Percentiles rank a stretch among this genome's conserved stretches.
Evolutionary conservation across 2,329 filamentous ascomycete genomes (phyloP).

Genomic region (Aspergillus pseudonomiae): DNA sequence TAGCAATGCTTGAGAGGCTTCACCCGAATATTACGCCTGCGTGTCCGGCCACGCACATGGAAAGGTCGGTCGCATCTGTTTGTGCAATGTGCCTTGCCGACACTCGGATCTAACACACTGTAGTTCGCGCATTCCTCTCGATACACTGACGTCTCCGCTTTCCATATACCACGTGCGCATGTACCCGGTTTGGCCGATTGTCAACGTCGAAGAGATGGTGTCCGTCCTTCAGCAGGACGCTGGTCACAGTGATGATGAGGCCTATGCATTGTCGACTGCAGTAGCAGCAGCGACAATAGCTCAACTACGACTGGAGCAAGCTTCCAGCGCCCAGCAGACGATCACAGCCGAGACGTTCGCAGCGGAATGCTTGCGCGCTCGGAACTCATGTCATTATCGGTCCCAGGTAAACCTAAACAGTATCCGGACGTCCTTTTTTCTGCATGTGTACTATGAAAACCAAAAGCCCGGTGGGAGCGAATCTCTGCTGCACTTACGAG

Average conservation of each 20-base stretch:
- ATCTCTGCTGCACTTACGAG: slow-evolving; percentile 53
- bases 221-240: slow-evolving; percentile 38
- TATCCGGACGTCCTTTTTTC: slow-evolving; percentile 54
- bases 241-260: slow-evolving; percentile 33
- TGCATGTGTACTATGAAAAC: slow-evolving; percentile 58
- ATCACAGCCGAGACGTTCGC: slow-evolving; percentile 39
- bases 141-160: slow-evolving; percentile 36
- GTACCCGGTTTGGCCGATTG: slow-evolving; percentile 57
- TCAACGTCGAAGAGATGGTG: slow-evolving; percentile 50
- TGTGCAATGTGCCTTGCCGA: background rate
- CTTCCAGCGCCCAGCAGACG: slow-evolving; percentile 25
- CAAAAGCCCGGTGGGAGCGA: slow-evolving; percentile 49
- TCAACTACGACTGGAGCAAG: slow-evolving; percentile 49
- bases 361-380: slow-evolving; percentile 40
- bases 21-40: background rate
- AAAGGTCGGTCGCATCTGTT: background rate
- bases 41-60: too few relatives aligned
- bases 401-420: slow-evolving; percentile 42
- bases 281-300: slow-evolving; percentile 54
- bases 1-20: background rate
- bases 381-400: slow-evolving; percentile 31
- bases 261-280: slow-evolving; percentile 49
- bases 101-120: background rate
- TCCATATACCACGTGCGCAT: slow-evolving; percentile 55
- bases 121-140: slow-evolving; percentile 20